A percentile compares a stretch with the other conserved stretches of the same genome.
Evolutionary conservation across 1,284 basidiomycete genomes (phyloP).

Genomic region (Lignosus rhinocerotis): DNA sequence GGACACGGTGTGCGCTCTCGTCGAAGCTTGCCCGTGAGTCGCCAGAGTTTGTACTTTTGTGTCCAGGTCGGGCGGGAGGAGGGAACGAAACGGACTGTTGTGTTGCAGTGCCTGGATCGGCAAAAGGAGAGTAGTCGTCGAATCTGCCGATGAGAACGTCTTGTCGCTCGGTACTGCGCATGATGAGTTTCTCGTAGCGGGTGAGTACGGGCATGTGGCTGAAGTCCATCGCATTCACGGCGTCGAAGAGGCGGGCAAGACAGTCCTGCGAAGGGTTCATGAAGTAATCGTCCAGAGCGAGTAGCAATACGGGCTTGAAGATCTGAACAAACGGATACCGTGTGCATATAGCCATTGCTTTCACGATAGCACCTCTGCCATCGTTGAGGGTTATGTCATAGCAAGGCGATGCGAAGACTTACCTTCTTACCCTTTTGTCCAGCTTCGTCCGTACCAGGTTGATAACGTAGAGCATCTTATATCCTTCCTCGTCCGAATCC

Average conservation of each 20-base stretch:
- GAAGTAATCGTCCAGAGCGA: conserved; percentile 97
- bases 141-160: conserved; percentile 91
- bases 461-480: conserved; percentile 78
- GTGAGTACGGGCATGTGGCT: conserved; percentile 76
- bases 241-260: conserved; percentile 86
- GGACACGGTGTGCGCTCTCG: conserved; percentile 50
- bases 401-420: conserved; percentile 30
- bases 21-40: conserved; percentile 71
- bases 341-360: conserved; percentile 96
- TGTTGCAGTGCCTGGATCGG: conserved; percentile 24
- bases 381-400: conserved; percentile 3
- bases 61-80: conserved; percentile 27
- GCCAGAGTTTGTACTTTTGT: conserved; percentile 54
- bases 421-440: conserved; percentile 86
- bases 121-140: conserved; percentile 30
- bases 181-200: conserved; percentile 83
- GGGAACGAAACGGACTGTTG: conserved; percentile 19
- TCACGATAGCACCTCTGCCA: conserved; percentile 87
- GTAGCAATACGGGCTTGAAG: conserved; percentile 95
- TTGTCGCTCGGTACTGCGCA: conserved; percentile 88
- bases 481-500: conserved; percentile 46
- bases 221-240: conserved; percentile 92
- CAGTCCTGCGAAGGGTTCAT: conserved; percentile 84
- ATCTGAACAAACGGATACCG: conserved; percentile 96
- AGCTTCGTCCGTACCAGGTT: conserved; percentile 96